phyloP scores from a whole-genome alignment of 2,329 filamentous ascomycete species.

The Neofusicoccum ribis region DNA sequence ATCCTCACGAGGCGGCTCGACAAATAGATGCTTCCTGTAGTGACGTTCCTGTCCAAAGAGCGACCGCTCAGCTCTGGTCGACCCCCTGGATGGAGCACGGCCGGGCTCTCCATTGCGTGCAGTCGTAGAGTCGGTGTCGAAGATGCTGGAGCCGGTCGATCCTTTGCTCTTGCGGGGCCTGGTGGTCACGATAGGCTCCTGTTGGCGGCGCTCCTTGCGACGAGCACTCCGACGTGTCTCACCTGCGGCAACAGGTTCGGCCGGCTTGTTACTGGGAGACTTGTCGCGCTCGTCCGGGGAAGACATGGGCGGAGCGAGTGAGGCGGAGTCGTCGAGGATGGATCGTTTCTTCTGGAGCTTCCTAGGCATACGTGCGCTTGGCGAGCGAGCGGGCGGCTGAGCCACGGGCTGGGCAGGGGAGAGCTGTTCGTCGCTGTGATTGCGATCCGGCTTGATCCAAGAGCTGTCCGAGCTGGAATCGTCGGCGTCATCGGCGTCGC shows the following conservation, averaged over 20 bases:
- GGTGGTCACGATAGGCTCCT: neutral
- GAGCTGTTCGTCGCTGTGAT: neutral
- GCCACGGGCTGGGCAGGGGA: neutral
- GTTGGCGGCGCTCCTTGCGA: neutral
- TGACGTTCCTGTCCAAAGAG: neutral
- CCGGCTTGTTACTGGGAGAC: neutral
- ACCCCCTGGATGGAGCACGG: neutral
- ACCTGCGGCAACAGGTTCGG: neutral
- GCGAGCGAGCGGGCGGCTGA: neutral
- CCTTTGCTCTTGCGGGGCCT: neutral
- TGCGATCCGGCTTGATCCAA: neutral
- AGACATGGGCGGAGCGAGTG: neutral
- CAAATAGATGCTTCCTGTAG: neutral
- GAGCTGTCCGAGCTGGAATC: constrained; percentile 2
- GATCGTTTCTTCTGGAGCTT: constrained; percentile 4
- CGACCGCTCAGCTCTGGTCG: neutral
- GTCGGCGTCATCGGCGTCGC: neutral
- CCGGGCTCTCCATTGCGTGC: neutral
- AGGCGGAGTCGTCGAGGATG: neutral
- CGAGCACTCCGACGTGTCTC: neutral
- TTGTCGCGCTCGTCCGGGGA: neutral
- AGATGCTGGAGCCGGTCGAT: neutral
- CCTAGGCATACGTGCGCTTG: neutral
- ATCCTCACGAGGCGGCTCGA: neutral
- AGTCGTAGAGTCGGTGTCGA: neutral